Evolutionary conservation across 148 eudicot species (phyloP), one percentile per base, ranked within the genome.

Genomic region (Gaultheria prostrata): DNA sequence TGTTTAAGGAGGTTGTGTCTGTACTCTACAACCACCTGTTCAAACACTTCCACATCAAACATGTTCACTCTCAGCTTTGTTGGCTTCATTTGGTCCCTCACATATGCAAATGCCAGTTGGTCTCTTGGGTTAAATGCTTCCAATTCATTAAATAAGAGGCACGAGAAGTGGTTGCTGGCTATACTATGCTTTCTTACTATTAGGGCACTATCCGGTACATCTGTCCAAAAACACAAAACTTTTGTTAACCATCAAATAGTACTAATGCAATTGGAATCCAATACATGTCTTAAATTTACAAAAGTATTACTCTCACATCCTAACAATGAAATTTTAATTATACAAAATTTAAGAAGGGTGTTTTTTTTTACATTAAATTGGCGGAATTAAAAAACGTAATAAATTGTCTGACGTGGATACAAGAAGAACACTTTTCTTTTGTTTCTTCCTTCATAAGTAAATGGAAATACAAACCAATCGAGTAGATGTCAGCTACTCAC

Each of bases 21-120:
- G 81, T 88, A 97, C 85, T 97, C 99, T 14, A 89, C 2, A 1
- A 90, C 97, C 33, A 93, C 91, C 75, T 94, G 95, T 81, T 97
- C 99, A 86, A 97, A 91, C 2, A 92, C 98, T 90, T 97, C 92
- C 17, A 88, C 90, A 30, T 94, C 95, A 83, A 97, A 94, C 99
- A 97, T 94, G 89, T 97, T 93, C 50, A 94, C 69, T 71, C 85
- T 93, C 80, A 96, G 33, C 80, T 84, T 92, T 32, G 93, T 91
- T 39, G 93, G 98, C 21, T 85, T 90, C 97, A 94, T 93, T 18
- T 87, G 82, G 91, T 96, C 99, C 80, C 98, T 93, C 69, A 95
- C 98, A 80, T 65, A 94, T 51, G 98, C 97, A 91, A 94, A 95
- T 1, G 95, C 89, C 8, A 95, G 91, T 59, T 95, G 98, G 81